Evolutionary conservation across 257 asterid species (phyloP).

Genomic region (Petrea volubilis): DNA sequence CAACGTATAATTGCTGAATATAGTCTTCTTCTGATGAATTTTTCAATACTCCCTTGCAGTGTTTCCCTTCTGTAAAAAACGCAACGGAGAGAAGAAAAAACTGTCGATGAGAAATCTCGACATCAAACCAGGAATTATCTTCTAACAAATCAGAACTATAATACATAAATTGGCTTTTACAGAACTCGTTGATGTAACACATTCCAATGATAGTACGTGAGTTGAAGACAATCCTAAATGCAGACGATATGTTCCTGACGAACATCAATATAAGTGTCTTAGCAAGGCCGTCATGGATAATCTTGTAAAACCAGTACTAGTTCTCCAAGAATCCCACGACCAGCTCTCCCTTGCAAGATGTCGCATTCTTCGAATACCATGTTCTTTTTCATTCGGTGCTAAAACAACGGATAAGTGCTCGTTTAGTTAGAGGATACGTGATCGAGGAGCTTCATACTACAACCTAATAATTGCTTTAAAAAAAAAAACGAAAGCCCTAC

Average conservation of each 20-base stretch:
- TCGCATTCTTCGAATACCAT: background rate
- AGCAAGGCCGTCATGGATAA: background rate
- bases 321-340: background rate
- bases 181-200: background rate
- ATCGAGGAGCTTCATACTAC: background rate
- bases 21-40: too few relatives aligned
- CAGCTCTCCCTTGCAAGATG: background rate
- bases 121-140: background rate
- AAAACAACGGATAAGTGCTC: background rate
- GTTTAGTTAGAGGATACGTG: background rate
- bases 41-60: too few relatives aligned
- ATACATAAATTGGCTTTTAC: background rate
- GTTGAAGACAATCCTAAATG: background rate
- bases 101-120: background rate
- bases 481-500: conserved; percentile 15
- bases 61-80: too few relatives aligned
- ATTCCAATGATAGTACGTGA: background rate
- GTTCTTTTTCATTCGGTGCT: background rate
- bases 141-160: background rate
- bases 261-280: background rate
- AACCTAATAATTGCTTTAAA: background rate
- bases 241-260: background rate
- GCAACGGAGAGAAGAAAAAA: background rate
- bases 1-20: too few relatives aligned
- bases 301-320: background rate